A percentile compares a stretch with the other conserved stretches of the same genome.
Conservation (phyloP, 306 rosid species). For the Trichosanthes truncata region DNA sequence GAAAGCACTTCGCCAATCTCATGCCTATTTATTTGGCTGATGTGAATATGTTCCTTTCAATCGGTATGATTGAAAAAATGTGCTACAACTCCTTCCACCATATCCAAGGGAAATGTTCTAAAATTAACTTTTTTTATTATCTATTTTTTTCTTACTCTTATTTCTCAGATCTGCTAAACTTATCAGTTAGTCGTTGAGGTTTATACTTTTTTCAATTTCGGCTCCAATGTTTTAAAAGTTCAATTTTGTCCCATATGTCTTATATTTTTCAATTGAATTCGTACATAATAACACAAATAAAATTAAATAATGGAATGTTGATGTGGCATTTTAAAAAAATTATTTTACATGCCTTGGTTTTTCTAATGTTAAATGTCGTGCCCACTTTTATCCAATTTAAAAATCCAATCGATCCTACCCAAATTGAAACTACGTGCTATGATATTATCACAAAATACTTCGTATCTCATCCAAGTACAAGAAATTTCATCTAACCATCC, state of each 20-base stretch:
- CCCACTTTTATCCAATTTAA: not conserved
- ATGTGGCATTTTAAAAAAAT: not conserved
- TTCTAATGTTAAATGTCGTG: not conserved
- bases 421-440: not conserved
- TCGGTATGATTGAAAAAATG: not conserved
- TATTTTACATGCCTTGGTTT: not conserved
- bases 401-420: not conserved
- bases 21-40: not conserved
- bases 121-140: not conserved
- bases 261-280: not conserved
- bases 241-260: not conserved
- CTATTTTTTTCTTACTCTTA: not conserved
- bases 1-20: not conserved
- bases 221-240: not conserved
- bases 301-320: not conserved
- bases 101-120: not conserved
- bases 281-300: not conserved
- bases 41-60: not conserved
- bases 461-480: not conserved
- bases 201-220: not conserved
- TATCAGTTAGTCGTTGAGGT: not conserved
- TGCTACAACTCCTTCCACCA: not conserved
- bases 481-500: not conserved
- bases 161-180: not conserved
- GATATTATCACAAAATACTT: not conserved